Conservation (phyloP, 2,329 filamentous ascomycete genomes). For the Phaeosphaeria sp. region DNA sequence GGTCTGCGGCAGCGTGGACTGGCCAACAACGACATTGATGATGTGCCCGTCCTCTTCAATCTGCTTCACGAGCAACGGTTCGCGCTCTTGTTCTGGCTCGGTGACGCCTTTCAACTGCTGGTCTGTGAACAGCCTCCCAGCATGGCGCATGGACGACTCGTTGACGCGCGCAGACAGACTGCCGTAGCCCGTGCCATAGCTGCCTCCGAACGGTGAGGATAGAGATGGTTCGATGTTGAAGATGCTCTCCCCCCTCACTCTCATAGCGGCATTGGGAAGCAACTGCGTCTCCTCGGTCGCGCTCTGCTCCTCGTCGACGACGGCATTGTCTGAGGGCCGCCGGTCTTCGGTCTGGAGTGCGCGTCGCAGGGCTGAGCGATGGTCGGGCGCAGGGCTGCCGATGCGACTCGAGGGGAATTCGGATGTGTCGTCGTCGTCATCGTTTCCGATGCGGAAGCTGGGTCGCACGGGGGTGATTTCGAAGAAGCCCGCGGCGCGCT, state of each 20-base stretch:
- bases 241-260: conserved; percentile 51
- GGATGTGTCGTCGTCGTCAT: conserved; percentile 42
- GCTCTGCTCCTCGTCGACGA: conserved; percentile 45
- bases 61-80: conserved; percentile 85
- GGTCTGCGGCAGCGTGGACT: conserved; percentile 94
- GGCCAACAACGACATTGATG: conserved; percentile 83
- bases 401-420: conserved; percentile 42
- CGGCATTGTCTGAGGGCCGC: conserved; percentile 47
- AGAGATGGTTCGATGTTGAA: conserved; percentile 62
- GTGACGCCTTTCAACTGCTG: conserved; percentile 53
- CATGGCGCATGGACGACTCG: conserved; percentile 63
- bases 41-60: conserved; percentile 85
- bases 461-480: conserved; percentile 84
- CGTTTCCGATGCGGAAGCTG: conserved; percentile 67
- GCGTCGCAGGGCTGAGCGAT: conserved; percentile 51
- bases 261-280: conserved; percentile 33
- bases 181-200: conserved; percentile 70
- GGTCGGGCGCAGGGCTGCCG: conserved; percentile 41
- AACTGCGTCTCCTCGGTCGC: conserved; percentile 40
- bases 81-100: conserved; percentile 57
- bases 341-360: conserved; percentile 48
- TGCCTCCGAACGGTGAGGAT: conserved; percentile 73
- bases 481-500: conserved; percentile 84
- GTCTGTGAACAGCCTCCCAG: conserved; percentile 58
- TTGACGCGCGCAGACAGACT: conserved; percentile 65